Conservation (phyloP, 768 basidiomycete genomes). For the Fibroporia radiculosa region DNA sequence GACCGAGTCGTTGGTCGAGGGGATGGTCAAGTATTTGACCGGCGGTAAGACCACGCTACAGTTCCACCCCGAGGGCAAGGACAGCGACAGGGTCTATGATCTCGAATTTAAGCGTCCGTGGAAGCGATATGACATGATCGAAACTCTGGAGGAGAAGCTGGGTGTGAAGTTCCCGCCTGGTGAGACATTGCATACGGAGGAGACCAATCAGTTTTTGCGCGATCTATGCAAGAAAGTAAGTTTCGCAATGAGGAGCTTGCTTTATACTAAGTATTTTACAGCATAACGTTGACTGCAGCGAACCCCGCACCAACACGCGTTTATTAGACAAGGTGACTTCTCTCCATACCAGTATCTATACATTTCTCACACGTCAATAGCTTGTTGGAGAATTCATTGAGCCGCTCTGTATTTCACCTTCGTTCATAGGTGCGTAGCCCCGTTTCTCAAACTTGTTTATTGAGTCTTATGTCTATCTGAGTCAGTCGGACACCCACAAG, state of each 20-base stretch:
- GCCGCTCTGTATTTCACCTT: constrained; percentile 89
- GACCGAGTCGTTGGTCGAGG: constrained; percentile 85
- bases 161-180: constrained; percentile 89
- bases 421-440: constrained; percentile 73
- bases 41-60: constrained; percentile 71
- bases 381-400: constrained; percentile 99
- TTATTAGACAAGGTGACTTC: constrained; percentile 80
- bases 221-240: constrained; percentile 78
- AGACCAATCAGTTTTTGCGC: constrained; percentile 83
- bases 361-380: constrained; percentile 27
- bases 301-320: constrained; percentile 91
- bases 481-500: constrained; percentile 93
- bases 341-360: background rate
- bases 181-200: constrained; percentile 78
- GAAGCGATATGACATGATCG: constrained; percentile 99
- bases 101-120: constrained; percentile 91
- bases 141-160: constrained; percentile 90
- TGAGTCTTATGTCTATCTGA: background rate
- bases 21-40: constrained; percentile 82
- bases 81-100: constrained; percentile 59
- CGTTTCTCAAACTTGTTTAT: background rate
- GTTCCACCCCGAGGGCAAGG: constrained; percentile 94
- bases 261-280: constrained; percentile 20
- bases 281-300: constrained; percentile 95
- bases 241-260: background rate